These are phyloP conservation scores for Candida pini DNA, from an alignment of 805 yeast species.

Conservation along the genomic window DNA sequence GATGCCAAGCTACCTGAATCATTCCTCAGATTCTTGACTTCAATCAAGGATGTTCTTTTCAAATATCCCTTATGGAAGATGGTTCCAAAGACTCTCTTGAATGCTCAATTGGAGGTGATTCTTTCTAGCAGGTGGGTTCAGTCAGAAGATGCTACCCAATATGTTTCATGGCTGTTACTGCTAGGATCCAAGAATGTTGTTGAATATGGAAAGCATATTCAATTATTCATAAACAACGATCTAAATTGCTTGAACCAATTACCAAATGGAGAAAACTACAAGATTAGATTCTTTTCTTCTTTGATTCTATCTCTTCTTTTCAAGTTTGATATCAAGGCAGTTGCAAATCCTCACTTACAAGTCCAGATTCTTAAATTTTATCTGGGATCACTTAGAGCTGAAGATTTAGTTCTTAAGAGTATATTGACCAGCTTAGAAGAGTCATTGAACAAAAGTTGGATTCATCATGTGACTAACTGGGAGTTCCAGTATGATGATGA, in stretches of 20 bases:
- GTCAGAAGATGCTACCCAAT: conserved; percentile 37
- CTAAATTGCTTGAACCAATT: conserved; percentile 29
- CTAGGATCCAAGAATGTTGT: conserved; percentile 31
- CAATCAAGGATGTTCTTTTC: conserved; percentile 30
- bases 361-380: conserved; percentile 48
- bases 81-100: conserved; percentile 42
- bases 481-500: conserved; percentile 38
- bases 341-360: conserved; percentile 43
- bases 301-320: conserved; percentile 46
- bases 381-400: conserved; percentile 54
- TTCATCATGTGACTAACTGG: conserved; percentile 59
- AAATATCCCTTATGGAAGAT: conserved; percentile 31
- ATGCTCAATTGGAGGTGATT: conserved; percentile 62
- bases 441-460: conserved; percentile 49
- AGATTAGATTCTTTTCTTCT: conserved; percentile 37
- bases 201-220: conserved; percentile 50
- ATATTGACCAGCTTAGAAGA: conserved; percentile 57
- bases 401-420: conserved; percentile 57
- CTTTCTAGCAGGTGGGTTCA: conserved; percentile 44
- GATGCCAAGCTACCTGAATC: conserved; percentile 18
- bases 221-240: conserved; percentile 55
- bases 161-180: conserved; percentile 35
- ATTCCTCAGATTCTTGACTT: conserved; percentile 27
- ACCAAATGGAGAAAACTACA: conserved; percentile 19
- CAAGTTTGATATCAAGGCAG: conserved; percentile 36